Evolutionary conservation across 129 eudicot species (phyloP).

Genomic region (Escallonia herrerae): DNA sequence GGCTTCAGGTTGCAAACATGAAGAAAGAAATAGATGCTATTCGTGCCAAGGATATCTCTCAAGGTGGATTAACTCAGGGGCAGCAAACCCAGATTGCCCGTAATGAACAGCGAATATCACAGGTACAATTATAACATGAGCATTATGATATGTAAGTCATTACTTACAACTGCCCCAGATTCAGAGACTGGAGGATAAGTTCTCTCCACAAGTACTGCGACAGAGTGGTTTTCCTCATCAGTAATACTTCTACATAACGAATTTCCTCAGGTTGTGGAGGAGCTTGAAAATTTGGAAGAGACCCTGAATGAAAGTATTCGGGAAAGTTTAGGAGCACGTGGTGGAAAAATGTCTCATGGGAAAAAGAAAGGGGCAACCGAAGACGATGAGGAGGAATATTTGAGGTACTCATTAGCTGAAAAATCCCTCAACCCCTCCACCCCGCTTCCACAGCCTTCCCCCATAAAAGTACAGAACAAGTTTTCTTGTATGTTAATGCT

Average conservation of each 20-base stretch:
- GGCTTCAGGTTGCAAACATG: conserved; percentile 83
- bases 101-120: conserved; percentile 93
- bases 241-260: not conserved
- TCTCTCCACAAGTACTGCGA: not conserved
- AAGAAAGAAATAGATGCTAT: conserved; percentile 98
- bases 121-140: conserved; percentile 32
- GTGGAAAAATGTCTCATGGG: conserved; percentile 50
- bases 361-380: conserved; percentile 57
- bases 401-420: conserved; percentile 42
- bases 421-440: not conserved
- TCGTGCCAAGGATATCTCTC: conserved; percentile 95
- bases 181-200: not conserved
- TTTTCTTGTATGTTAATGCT: not conserved
- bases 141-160: not conserved
- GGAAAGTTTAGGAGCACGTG: conserved; percentile 92
- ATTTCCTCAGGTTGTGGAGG: conserved; percentile 67
- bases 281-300: conserved; percentile 97
- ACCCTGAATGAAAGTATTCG: conserved; percentile 91
- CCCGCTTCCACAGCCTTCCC: too few species aligned
- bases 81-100: conserved; percentile 99
- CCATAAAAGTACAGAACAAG: too few species aligned
- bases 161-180: not conserved
- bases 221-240: not conserved
- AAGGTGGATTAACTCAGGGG: conserved; percentile 99
- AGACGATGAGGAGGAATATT: conserved; percentile 70